Evolutionary conservation across 148 eudicot species (phyloP), one percentile per base, ranked within the genome.

Genomic region (Rhododendron simsii): DNA sequence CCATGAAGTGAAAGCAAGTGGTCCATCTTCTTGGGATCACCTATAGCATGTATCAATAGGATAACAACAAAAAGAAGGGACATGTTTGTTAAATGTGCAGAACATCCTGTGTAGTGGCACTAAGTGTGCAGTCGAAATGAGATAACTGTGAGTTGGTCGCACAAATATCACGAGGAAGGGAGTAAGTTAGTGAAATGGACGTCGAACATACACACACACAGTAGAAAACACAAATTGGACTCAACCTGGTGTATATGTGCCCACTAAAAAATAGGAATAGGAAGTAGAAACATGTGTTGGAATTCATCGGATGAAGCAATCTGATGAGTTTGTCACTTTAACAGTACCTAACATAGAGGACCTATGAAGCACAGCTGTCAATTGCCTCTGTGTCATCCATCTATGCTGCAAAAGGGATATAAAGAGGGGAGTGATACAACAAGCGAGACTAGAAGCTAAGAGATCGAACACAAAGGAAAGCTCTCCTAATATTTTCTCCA

Each of bases 1-100:
- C 85, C 78, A 83, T 44, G 55, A 41, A 83, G 85, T 5, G 85
- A 65, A 83, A 83, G 78, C 57, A 83, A 83, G 57, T 83, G 85
- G 16, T 67, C 41, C 5, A 41, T 69, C 78, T 65, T 83, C 0
- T 5, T 83, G n/a, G 78, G 85, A 69, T 83, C 78, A 45, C 45
- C 85, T 83, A 75, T 7, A 65, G 50, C 61, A 83, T 23, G 53
- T 45, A 78, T 37, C n/a, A 23, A 41, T 21, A 45, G 23, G 3
- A 78, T 78, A 78, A 78, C 41, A 77, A 15, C n/a, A 45, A 78
- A 8, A 78, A 45, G 4, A 78, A 78, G 47, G 47, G 41, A 37
- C 10, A 5, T 35, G 76, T 71, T 71, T 30, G 16, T 71, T 30
- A 71, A 71, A 12, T 71, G 30, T 71, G 76, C 18, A 28, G 39